phyloP scores from a whole-genome alignment of 2,329 filamentous ascomycete species.

The Verticillium isaacii region DNA sequence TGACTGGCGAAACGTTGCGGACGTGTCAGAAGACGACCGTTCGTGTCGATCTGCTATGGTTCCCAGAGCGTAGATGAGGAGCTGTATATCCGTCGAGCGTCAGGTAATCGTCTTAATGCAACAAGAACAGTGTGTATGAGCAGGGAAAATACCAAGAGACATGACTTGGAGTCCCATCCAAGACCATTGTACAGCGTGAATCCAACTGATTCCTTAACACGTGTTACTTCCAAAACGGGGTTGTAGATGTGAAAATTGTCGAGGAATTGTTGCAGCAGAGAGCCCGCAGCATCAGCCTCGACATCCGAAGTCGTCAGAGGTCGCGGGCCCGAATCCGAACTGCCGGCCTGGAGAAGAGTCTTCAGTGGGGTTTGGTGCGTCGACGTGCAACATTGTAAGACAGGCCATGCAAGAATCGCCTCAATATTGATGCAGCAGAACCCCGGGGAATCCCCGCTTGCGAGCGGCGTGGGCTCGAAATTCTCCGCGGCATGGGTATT shows the following conservation, averaged over 20 bases:
- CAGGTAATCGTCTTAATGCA: background rate
- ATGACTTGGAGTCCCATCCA: constrained; percentile 9
- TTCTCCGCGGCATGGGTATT: too few species aligned
- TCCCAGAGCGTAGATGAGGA: background rate
- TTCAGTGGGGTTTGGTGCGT: background rate
- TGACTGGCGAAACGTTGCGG: background rate
- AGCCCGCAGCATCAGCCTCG: background rate
- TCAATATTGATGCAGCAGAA: too few species aligned
- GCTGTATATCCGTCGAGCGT: background rate
- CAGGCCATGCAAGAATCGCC: too few species aligned
- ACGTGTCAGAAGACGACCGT: background rate
- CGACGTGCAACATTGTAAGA: too few species aligned
- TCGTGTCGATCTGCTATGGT: background rate
- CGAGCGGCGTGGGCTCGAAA: too few species aligned
- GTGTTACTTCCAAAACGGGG: background rate
- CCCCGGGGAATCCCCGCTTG: too few species aligned
- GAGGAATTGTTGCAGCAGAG: background rate
- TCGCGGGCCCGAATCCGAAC: background rate
- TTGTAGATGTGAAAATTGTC: constrained; percentile 1
- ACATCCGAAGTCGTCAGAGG: background rate
- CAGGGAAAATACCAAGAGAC: constrained; percentile 3
- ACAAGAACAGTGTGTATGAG: too few species aligned
- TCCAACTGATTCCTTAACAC: background rate
- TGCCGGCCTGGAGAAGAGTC: background rate
- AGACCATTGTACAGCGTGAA: constrained; percentile 3